Conservation (phyloP, 805 yeast genomes). For the Candida morakotiae region DNA sequence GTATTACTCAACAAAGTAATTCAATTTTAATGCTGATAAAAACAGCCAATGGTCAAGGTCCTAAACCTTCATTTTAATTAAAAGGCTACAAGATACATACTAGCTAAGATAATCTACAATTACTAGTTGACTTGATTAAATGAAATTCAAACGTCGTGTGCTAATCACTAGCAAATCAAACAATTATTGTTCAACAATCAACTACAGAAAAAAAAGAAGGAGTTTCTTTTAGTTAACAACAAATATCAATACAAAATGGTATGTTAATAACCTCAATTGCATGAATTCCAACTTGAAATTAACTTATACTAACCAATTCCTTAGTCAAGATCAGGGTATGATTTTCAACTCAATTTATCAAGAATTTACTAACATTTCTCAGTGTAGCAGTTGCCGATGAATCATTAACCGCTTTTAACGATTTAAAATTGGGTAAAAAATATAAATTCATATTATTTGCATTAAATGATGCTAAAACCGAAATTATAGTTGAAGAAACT, state of each 20-base stretch:
- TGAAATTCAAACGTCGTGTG: too few species aligned
- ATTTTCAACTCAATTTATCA: not conserved
- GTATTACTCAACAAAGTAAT: too few species aligned
- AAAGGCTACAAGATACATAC: too few species aligned
- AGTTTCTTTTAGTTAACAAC: not conserved
- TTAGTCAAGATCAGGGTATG: constrained; percentile 31
- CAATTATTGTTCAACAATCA: not conserved
- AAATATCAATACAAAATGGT: constrained; percentile 3
- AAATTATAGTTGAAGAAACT: constrained; percentile 84
- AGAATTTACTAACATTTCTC: constrained; percentile 11
- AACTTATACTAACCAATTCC: constrained; percentile 6
- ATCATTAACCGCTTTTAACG: constrained; percentile 90
- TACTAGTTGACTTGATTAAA: too few species aligned
- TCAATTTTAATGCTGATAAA: too few species aligned
- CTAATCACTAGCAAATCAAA: not conserved
- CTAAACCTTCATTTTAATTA: too few species aligned
- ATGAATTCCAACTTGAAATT: too few species aligned
- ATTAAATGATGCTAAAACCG: constrained; percentile 81
- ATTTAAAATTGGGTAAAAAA: constrained; percentile 90
- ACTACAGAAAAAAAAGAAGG: not conserved
- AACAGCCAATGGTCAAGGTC: too few species aligned
- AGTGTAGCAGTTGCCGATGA: constrained; percentile 63
- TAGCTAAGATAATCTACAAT: too few species aligned
- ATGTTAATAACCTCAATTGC: constrained; percentile 1
- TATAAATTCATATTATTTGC: constrained; percentile 77